Evolutionary conservation across 768 basidiomycete genomes (phyloP).

Genomic region (Cyclocybe aegerita): DNA sequence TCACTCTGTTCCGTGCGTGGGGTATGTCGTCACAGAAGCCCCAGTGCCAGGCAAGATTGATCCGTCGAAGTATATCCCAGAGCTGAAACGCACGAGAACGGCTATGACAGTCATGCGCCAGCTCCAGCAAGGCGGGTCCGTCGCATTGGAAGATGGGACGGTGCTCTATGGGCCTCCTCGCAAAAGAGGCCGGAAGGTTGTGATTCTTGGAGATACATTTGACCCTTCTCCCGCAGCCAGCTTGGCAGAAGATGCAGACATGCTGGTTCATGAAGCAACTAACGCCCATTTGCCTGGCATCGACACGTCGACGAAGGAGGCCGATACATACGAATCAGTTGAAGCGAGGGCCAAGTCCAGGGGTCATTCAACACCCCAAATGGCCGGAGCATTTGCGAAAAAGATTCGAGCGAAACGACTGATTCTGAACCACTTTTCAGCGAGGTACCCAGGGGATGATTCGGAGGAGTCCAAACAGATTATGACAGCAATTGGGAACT

Average conservation of each 20-base stretch:
- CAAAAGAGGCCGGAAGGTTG: conserved; percentile 71
- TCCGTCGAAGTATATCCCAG: conserved; percentile 62
- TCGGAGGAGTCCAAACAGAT: conserved; percentile 46
- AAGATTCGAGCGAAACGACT: conserved; percentile 59
- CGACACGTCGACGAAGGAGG: conserved; percentile 55
- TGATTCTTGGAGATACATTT: conserved; percentile 83
- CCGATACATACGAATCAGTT: conserved; percentile 61
- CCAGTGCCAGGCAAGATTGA: conserved; percentile 78
- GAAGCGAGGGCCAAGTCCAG: conserved; percentile 65
- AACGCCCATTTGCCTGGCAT: conserved; percentile 78
- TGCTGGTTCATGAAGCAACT: conserved; percentile 88
- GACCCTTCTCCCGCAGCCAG: conserved; percentile 68
- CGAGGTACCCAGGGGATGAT: conserved; percentile 73
- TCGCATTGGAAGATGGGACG: conserved; percentile 72
- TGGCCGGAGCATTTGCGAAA: conserved; percentile 82
- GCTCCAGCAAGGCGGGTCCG: conserved; percentile 62
- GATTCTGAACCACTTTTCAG: conserved; percentile 83
- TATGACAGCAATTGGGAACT: conserved; percentile 61
- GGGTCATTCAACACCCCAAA: conserved; percentile 91
- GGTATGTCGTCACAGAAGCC: conserved; percentile 72
- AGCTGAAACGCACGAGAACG: conserved; percentile 67
- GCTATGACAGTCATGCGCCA: conserved; percentile 66
- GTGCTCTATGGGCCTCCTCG: conserved; percentile 64
- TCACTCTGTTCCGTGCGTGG: conserved; percentile 82
- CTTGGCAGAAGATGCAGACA: conserved; percentile 63